Conservation (phyloP, 176 grass and related monocot genomes). For the Bolboschoenus planiculmis region DNA sequence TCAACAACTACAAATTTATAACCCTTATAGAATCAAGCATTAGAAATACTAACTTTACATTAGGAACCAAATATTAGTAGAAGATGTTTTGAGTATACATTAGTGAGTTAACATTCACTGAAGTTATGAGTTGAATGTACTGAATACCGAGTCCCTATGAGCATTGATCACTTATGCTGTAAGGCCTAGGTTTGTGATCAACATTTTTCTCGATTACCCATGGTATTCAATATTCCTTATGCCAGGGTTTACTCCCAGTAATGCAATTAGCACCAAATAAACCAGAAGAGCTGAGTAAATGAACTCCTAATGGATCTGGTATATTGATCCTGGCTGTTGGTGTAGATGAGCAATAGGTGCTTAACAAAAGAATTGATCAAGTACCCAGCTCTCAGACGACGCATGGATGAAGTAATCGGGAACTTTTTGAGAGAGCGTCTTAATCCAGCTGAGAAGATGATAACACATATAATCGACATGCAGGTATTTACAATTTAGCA, state of each 20-base stretch:
- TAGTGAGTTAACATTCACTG: background rate
- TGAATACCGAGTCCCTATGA: background rate
- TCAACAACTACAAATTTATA: background rate
- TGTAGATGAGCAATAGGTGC: conserved; percentile 87
- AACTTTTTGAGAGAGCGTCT: conserved; percentile 91
- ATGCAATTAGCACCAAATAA: background rate
- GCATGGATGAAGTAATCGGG: conserved; percentile 72
- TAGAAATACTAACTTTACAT: background rate
- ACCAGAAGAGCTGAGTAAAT: conserved; percentile 4
- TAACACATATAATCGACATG: conserved; percentile 95
- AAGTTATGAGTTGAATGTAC: background rate
- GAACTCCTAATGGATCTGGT: conserved; percentile 18
- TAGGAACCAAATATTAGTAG: background rate
- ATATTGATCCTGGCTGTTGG: conserved; percentile 23
- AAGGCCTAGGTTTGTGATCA: background rate
- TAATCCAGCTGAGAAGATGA: conserved; percentile 83
- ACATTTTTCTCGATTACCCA: background rate
- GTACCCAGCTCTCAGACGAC: conserved; percentile 66
- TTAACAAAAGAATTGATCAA: conserved; percentile 64
- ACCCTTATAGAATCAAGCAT: background rate
- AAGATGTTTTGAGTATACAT: background rate
- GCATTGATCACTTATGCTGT: background rate
- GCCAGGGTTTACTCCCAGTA: background rate
- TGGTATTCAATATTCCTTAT: background rate
- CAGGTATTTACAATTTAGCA: conserved; percentile 44